phyloP scores from a whole-genome alignment of 176 grass and related monocot genomes.

The Cenchrus fungigraminus region DNA sequence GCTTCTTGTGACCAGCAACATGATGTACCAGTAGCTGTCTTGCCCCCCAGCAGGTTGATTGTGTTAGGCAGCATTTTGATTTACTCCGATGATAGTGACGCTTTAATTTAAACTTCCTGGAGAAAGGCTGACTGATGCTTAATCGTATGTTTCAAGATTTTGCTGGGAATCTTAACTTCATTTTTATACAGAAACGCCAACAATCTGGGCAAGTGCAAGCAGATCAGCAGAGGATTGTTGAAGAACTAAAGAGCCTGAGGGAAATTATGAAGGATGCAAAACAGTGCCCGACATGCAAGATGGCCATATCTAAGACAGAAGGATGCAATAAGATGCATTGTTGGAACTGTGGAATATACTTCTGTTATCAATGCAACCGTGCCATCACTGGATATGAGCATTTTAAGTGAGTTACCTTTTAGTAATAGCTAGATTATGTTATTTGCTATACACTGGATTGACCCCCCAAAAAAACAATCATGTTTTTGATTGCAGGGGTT shows the following conservation, averaged over 20 bases:
- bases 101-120: not conserved
- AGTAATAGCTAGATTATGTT: constrained; percentile 20
- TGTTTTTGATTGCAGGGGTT: constrained; percentile 46
- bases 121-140: not conserved
- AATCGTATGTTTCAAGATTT: not conserved
- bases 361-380: constrained; percentile 82
- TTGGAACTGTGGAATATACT: constrained; percentile 59
- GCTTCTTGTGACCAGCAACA: constrained; percentile 18
- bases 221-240: constrained; percentile 56
- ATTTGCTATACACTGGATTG: not conserved
- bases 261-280: constrained; percentile 76
- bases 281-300: constrained; percentile 72
- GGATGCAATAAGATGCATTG: constrained; percentile 92
- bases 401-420: constrained; percentile 60
- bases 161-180: constrained; percentile 19
- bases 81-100: not conserved
- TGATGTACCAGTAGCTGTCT: constrained; percentile 19
- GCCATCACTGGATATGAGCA: constrained; percentile 81
- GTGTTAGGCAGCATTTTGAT: constrained; percentile 6
- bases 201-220: constrained; percentile 40
- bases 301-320: constrained; percentile 78
- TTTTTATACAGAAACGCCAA: constrained; percentile 57
- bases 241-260: constrained; percentile 69
- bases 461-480: constrained; percentile 42
- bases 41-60: not conserved